Conservation (phyloP, 2,329 filamentous ascomycete genomes). For the Colletotrichum somersetense region DNA sequence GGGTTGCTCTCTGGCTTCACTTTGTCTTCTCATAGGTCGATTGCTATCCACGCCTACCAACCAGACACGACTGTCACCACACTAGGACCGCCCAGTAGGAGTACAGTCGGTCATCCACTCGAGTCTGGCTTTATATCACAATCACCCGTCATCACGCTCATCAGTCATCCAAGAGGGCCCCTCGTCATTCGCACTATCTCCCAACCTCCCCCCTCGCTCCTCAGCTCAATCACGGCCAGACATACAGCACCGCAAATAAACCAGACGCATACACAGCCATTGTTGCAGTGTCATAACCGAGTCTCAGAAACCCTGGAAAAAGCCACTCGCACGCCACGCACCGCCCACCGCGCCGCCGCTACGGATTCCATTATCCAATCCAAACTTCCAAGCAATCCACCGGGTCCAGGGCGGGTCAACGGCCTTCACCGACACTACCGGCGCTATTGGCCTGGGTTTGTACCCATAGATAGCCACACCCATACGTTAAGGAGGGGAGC, state of each 20-base stretch:
- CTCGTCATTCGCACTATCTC: background rate
- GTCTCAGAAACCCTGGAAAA: conserved; percentile 21
- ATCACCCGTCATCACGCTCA: background rate
- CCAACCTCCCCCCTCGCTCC: background rate
- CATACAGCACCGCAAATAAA: background rate
- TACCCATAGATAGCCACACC: conserved; percentile 6
- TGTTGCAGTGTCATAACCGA: conserved; percentile 24
- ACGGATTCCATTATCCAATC: conserved; percentile 35
- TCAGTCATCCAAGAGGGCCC: conserved; percentile 19
- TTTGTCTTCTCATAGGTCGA: conserved; percentile 33
- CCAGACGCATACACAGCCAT: conserved; percentile 13
- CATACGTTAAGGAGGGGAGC: conserved; percentile 21
- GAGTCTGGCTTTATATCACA: conserved; percentile 30
- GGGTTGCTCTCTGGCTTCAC: conserved; percentile 17
- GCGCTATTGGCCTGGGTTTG: conserved; percentile 30
- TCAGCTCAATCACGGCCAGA: conserved; percentile 7
- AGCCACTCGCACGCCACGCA: conserved; percentile 35
- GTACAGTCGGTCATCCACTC: conserved; percentile 10
- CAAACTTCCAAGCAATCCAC: conserved; percentile 22
- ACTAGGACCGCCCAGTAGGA: conserved; percentile 9
- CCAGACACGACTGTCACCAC: conserved; percentile 29
- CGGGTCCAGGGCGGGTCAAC: conserved; percentile 37
- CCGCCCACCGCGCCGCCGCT: conserved; percentile 26
- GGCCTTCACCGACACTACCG: conserved; percentile 40
- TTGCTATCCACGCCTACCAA: conserved; percentile 30